Conservation (phyloP, 192 early-diverging fungal species). For the Coemansia sp. region DNA sequence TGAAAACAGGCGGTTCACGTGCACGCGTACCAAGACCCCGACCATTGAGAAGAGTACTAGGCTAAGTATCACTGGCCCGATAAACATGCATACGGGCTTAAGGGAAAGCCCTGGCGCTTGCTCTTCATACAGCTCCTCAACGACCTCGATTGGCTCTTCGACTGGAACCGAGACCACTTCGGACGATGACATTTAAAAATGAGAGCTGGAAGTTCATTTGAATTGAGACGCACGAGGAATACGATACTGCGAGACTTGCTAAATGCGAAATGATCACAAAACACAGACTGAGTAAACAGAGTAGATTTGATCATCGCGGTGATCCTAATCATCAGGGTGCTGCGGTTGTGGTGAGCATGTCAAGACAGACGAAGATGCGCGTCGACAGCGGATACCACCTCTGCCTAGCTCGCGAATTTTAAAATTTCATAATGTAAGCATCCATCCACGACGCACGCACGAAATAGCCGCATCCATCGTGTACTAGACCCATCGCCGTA, state of each 20-base stretch:
- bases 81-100: slow-evolving; percentile 13
- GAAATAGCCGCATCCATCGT: slow-evolving; percentile 30
- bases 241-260: neutral
- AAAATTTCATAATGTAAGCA: slow-evolving; percentile 9
- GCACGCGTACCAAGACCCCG: slow-evolving; percentile 68
- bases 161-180: slow-evolving; percentile 22
- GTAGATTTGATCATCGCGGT: neutral
- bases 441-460: slow-evolving; percentile 6
- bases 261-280: neutral
- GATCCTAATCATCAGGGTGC: neutral
- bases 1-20: slow-evolving; percentile 59
- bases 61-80: slow-evolving; percentile 25
- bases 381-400: slow-evolving; percentile 2
- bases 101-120: neutral
- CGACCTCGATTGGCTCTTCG: slow-evolving; percentile 16
- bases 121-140: slow-evolving; percentile 26
- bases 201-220: neutral
- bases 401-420: slow-evolving; percentile 6
- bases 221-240: neutral
- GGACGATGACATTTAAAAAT: neutral
- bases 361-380: neutral
- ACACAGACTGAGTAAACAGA: neutral
- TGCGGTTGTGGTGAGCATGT: neutral
- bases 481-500: neutral
- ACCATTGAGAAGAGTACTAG: slow-evolving; percentile 63